phyloP scores from a whole-genome alignment of 805 yeast genomes.

The Candida silvicultrix region DNA sequence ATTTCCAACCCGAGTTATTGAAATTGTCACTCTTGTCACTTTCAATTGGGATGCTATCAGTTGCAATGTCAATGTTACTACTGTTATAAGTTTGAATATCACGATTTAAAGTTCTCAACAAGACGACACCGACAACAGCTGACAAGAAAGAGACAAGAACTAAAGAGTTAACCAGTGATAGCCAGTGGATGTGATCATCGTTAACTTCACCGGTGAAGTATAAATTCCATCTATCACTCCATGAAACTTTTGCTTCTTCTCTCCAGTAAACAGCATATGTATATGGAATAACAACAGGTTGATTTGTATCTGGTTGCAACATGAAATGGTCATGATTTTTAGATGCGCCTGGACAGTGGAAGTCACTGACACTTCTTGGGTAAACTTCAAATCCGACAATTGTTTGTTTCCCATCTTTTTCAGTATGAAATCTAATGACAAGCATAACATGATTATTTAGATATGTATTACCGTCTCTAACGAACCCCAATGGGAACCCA shows the following conservation, averaged over 20 bases:
- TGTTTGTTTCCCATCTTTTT: slow-evolving; percentile 38
- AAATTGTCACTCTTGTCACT: slow-evolving; percentile 21
- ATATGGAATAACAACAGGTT: slow-evolving; percentile 52
- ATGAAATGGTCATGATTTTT: slow-evolving; percentile 53
- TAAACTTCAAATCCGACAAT: slow-evolving; percentile 90
- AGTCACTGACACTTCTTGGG: slow-evolving; percentile 68
- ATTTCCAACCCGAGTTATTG: slow-evolving; percentile 43
- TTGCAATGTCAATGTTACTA: slow-evolving; percentile 14
- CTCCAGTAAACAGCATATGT: slow-evolving; percentile 88
- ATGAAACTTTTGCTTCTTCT: slow-evolving; percentile 62
- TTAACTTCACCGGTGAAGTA: slow-evolving; percentile 52
- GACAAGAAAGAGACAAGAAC: slow-evolving; percentile 59
- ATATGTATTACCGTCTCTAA: slow-evolving; percentile 51
- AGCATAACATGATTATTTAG: slow-evolving; percentile 77
- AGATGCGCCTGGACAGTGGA: slow-evolving; percentile 70
- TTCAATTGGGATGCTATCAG: slow-evolving; percentile 19
- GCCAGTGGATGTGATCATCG: slow-evolving; percentile 62
- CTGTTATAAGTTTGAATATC: slow-evolving; percentile 36
- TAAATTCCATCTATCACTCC: slow-evolving; percentile 68
- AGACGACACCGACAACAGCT: slow-evolving; percentile 56
- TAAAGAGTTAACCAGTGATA: slow-evolving; percentile 66
- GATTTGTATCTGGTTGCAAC: slow-evolving; percentile 36
- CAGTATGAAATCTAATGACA: slow-evolving; percentile 65
- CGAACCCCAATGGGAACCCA: slow-evolving; percentile 81
- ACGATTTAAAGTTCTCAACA: slow-evolving; percentile 47